Base-by-base conservation (phyloP, 2,329 filamentous ascomycete species). In the Trichoderma endophyticum region DNA sequence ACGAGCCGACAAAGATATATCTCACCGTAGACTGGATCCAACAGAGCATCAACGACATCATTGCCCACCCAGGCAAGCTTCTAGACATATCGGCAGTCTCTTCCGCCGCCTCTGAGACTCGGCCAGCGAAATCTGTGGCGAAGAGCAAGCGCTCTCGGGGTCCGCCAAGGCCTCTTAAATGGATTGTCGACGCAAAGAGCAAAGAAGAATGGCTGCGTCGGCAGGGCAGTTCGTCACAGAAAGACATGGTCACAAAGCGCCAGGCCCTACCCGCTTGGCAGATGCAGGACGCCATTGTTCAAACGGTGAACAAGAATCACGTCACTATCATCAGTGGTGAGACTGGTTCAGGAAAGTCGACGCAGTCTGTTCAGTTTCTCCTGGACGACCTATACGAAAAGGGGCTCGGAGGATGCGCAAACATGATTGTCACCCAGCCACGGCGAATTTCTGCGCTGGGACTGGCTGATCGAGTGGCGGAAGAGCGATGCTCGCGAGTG, bases 241-340 rank as follows among this genome's bases (percentile, higher is more conserved):
- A 92, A 77, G 89, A 90, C 64, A 97, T 97, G 92, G 83, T 94
- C 73, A 82, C 85, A 21, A 89, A 90, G 76, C 88, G 96, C 57
- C 88, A 92, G 79, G 88, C 86, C 61, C 84, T 99, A 3, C 96
- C 96, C 3, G 96, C 96, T 2, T 99, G 96, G 96, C 88, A 89
- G 73, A 89, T 96, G 77, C 90, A 89, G 76, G 90, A 95, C 24
- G 85, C 87, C 1, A 93, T 99, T 34, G 89, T 98, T 11, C 81
- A 88, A 24, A 92, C 93, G 0, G 93, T 99, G 63, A 87, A 87
- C 56, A 84, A 86, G 5, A 90, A 95, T 77, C 92, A 98, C 80
- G 94, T 99, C 65, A 97, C 94, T 1, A 98, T 99, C 77, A 96
- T 99, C 76, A 97, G 95, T 57, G 96, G 96, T 76, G 96, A 98